Base-by-base conservation (phyloP, 140 eudicot genomes). In the Cichorium intybus region DNA sequence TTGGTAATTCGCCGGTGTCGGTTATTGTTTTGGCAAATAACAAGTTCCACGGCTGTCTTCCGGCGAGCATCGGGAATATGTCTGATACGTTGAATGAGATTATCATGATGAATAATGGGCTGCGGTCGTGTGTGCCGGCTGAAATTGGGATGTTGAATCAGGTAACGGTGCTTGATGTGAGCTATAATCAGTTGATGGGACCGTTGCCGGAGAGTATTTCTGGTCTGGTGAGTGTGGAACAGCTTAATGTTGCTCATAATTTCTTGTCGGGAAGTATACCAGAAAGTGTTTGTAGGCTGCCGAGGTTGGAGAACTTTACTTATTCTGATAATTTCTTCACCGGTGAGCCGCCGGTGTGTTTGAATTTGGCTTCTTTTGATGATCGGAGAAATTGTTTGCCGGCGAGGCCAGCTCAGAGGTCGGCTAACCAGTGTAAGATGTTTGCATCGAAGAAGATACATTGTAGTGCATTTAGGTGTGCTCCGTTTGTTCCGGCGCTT, bases 1-100 rank as follows among this genome's bases (percentile, higher is more conserved):
- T 91, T 27, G 97, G 97, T 3, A 91, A 91, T 60, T 91, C 97
- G 24, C 97, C 97, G 31, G 97, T 91, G 31, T 91, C 97, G 21
- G 97, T 91, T 11, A 80, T 91, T 12, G 97, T 91, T 2, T 18
- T 87, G 60, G 97, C 97, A 11, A 76, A 71, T 68, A 91, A 91
- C 62, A 75, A 70, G 58, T 85, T 91, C 72, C 86, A 77, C 50
- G 97, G 97, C 0, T 91, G 97, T 60, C 60, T 91, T 5, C 97
- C 97, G 57, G 88, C 90, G 17, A 85, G 95, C 17, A 64, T 91
- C 7, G 97, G 96, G 11, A 85, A 88, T 34, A 92, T 92, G 98
- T 66, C 83, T 8, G 83, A 49, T 16, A 82, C 88, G 0, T 71
- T 92, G 79, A 88, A 92, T 60, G 96, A 92, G 85, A 78, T 88